Evolutionary conservation across 1,284 basidiomycete genomes (phyloP), one percentile per base, ranked within the genome.

Genomic region (Naganishia sp.): DNA sequence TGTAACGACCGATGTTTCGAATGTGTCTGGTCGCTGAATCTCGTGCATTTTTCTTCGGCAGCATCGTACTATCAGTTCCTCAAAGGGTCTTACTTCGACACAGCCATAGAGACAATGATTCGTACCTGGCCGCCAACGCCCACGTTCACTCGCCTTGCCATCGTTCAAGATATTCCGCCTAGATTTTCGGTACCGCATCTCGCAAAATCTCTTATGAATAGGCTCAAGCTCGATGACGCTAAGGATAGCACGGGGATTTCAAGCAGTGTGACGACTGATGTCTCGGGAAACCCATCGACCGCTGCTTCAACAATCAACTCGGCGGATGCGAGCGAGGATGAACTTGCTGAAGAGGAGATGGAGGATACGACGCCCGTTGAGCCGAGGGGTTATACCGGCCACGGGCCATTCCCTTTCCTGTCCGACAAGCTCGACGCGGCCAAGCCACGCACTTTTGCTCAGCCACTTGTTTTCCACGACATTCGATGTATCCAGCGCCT

Each of bases 381-480:
- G 28, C 66, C 71, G 11, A 74, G 75, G 46, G 73, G 72, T 0
- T 81, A 80, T 61, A 75, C 78, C 0, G 77, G 79, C 3, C 77
- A 78, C 50, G 80, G 80, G 15, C 79, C 79, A 15, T 77, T 81
- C 60, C 75, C 76, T 0, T 80, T 77, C 67, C 68, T 81, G 2
- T 72, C 72, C 35, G 75, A 75, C 28, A 72, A 73, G 39, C 63
- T 81, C 57, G 71, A 71, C 18, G 58, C 46, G 21, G 67, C 70
- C 2, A 74, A 72, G 66, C 79, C 79, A 6, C 77, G 77, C 62
- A 73, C 74, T 2, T 81, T 81, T 65, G 80, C 80, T 23, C 79
- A 81, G 65, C 80, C 80, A 1, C 79, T 81, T 65, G 80, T 81
- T 42, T 81, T 81, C 61, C 80, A 80, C 71, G 79, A 81, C 67